A percentile compares a stretch with the other conserved stretches of the same genome.
Evolutionary conservation across 805 yeast species (phyloP).

Genomic region (Spathaspora girioi): DNA sequence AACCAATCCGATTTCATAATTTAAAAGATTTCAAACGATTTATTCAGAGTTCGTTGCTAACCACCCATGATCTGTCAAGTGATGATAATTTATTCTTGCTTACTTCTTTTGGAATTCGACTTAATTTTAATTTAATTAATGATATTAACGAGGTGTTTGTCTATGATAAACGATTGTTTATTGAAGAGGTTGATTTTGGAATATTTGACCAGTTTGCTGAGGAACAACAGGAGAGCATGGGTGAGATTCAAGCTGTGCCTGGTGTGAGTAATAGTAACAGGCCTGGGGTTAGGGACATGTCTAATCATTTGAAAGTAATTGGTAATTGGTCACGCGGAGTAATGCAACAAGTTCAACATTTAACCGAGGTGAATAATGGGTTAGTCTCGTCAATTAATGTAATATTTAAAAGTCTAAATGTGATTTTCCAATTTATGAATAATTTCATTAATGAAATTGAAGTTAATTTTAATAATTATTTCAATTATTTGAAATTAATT

Average conservation of each 20-base stretch:
- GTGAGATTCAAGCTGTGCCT: background rate
- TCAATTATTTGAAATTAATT: slow-evolving; percentile 32
- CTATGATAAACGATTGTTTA: slow-evolving; percentile 60
- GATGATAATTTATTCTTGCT: slow-evolving; percentile 45
- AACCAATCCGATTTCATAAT: slow-evolving; percentile 39
- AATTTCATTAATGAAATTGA: slow-evolving; percentile 48
- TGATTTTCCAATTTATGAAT: slow-evolving; percentile 47
- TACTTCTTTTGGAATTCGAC: slow-evolving; percentile 62
- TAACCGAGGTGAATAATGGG: slow-evolving; percentile 25
- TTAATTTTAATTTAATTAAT: slow-evolving; percentile 50
- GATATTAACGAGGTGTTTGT: slow-evolving; percentile 56
- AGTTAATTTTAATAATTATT: slow-evolving; percentile 39
- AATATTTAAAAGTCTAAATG: slow-evolving; percentile 44
- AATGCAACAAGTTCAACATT: slow-evolving; percentile 34
- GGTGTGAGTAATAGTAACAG: background rate
- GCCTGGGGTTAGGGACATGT: slow-evolving; percentile 15
- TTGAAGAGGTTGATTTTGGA: slow-evolving; percentile 11
- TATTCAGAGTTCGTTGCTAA: slow-evolving; percentile 23
- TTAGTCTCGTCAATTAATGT: slow-evolving; percentile 32
- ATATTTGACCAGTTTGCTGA: slow-evolving; percentile 1
- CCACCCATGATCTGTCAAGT: slow-evolving; percentile 10
- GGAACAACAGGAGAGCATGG: slow-evolving; percentile 3
- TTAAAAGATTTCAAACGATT: slow-evolving; percentile 27
- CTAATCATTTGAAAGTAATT: slow-evolving; percentile 39
- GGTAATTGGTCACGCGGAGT: slow-evolving; percentile 52